phyloP scores from a whole-genome alignment of 441 rosid genomes.

The Breynia disticha region DNA sequence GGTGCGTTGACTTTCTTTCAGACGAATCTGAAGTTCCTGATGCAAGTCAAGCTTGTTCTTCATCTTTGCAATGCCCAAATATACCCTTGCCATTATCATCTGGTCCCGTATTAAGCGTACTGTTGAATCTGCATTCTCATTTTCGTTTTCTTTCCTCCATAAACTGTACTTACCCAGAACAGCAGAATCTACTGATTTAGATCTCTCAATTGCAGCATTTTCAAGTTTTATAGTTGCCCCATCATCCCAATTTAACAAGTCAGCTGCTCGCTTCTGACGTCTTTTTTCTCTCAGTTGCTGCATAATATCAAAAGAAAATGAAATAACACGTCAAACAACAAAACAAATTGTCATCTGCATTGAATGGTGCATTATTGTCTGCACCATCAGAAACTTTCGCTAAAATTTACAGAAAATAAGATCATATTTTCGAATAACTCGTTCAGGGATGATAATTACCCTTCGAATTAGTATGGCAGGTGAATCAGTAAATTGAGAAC shows the following conservation, averaged over 20 bases:
- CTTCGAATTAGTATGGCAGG: conserved; percentile 68
- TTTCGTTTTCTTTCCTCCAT: conserved; percentile 92
- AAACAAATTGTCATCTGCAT: too few species aligned
- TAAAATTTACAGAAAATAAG: too few species aligned
- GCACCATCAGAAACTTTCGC: too few species aligned
- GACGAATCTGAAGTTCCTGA: conserved; percentile 59
- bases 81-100: conserved; percentile 91
- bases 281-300: conserved; percentile 89
- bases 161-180: conserved; percentile 86
- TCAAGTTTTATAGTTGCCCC: conserved; percentile 70
- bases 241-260: conserved; percentile 56
- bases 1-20: conserved; percentile 79
- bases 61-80: conserved; percentile 61
- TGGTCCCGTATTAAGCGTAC: conserved; percentile 90
- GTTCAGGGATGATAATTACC: conserved; percentile 32
- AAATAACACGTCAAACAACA: not conserved
- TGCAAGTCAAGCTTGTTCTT: conserved; percentile 57
- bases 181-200: conserved; percentile 89
- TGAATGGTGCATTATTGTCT: too few species aligned
- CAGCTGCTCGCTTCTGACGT: conserved; percentile 71
- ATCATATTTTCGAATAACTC: not conserved
- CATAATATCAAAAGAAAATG: conserved; percentile 16
- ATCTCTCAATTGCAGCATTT: conserved; percentile 88
- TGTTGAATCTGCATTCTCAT: conserved; percentile 77
- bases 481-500: conserved; percentile 37